Evolutionary conservation across 192 early-diverging fungal genomes (phyloP), one percentile per base, ranked within the genome.

Genomic region (Chytriomyces sp.): DNA sequence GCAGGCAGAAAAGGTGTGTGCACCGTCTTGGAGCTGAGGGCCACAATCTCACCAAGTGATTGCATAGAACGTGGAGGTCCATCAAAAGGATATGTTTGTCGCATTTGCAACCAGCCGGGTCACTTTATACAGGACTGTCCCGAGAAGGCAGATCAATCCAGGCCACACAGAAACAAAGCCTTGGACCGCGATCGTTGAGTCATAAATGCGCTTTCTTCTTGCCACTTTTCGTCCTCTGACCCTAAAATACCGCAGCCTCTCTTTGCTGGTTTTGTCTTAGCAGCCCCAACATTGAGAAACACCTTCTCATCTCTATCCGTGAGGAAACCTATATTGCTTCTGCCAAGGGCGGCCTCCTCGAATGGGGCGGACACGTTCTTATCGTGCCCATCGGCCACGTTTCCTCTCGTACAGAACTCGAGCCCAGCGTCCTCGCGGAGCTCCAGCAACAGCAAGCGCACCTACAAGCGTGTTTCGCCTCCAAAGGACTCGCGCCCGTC

Each of bases 221-320:
- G 44, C 22, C 22, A n/a, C 44, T 19, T 22, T 49, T 22, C 44
- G 8, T 49, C 22, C 22, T 12, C 44, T 49, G 44, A 49, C 10
- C 12, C 59, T 36, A 37, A 61, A 12, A 1, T 39, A 31, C 28
- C 34, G 22, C 59, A 82, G 77, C 79, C 19, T 39, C 72, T 33
- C 82, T 89, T 3, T 98, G 96, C 80, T 98, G 96, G 96, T 98
- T 98, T 78, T 98, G 96, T 75, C 81, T 98, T 53, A 86, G 93
- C 0, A 96, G 94, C 70, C 95, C 96, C 1, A 89, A 91, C 39
- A 80, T 96, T 28, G 92, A 91, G 72, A 93, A 94, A 78, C 94
- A 96, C 56, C 81, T 98, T 64, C 93, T 98, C 74, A 86, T 91
- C 2, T 87, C 90, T 1, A 91, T 97, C 77, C 91, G 89, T 3